These are phyloP conservation scores for Gossypium lobatum DNA, from an alignment of 441 rosid species.

Conservation along the genomic window DNA sequence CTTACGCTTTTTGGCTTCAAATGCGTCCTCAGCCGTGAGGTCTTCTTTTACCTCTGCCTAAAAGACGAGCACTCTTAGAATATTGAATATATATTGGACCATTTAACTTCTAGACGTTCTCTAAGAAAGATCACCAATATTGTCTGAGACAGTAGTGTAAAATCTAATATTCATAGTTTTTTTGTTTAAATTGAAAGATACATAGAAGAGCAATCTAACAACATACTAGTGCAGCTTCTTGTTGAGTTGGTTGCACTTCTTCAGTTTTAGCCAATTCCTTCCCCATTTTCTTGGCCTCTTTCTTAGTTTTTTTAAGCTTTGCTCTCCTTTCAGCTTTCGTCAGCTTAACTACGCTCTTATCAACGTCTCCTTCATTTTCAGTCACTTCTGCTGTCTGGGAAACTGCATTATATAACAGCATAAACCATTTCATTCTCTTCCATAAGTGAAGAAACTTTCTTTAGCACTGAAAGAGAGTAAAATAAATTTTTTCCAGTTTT, in stretches of 20 bases:
- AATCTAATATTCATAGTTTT: background rate
- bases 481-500: background rate
- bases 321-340: constrained; percentile 78
- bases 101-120: background rate
- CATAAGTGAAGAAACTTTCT: background rate
- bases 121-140: background rate
- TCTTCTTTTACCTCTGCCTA: constrained; percentile 92
- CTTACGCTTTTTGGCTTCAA: constrained; percentile 56
- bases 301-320: constrained; percentile 66
- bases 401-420: constrained; percentile 28
- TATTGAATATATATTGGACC: background rate
- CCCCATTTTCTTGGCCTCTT: constrained; percentile 63
- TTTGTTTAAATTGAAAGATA: background rate
- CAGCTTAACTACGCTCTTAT: constrained; percentile 35
- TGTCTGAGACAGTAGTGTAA: background rate
- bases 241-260: constrained; percentile 51
- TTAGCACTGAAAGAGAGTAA: background rate
- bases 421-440: background rate
- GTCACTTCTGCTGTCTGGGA: constrained; percentile 21
- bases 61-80: constrained; percentile 9
- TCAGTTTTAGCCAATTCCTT: constrained; percentile 33
- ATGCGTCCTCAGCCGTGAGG: constrained; percentile 69
- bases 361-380: constrained; percentile 24
- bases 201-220: background rate
- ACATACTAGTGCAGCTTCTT: constrained; percentile 69